Base-by-base conservation (phyloP, 371 early-diverging fungal species). In the Mucor racemosus region DNA sequence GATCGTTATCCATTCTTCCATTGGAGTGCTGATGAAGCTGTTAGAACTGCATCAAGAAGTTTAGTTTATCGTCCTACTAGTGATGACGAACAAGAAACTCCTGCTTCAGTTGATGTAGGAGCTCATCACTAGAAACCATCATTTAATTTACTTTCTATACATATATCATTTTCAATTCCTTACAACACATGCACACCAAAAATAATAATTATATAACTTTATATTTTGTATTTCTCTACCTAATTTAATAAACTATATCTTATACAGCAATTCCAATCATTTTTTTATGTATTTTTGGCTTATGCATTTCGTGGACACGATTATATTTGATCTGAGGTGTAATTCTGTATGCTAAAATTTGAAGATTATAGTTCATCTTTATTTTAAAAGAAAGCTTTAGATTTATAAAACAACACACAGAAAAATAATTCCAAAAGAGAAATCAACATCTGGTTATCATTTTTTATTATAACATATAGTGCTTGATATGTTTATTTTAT, bases 1-100 rank as follows among this genome's bases (percentile, higher is more conserved):
- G 81, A 81, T 56, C 68, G 68, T 3, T 81, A 81, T 58, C 81
- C 81, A 8, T 84, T 79, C 65, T 82, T 84, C 65, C 84, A 84
- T 60, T 82, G 78, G 74, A 75, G 75, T 21, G 58, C 76, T 11
- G 81, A 84, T 50, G 84, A 80, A 42, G 84, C 84, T 33, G 78
- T 82, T 11, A 64, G 62, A 15, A 67, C 77, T 10, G 79, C 82
- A 46, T 11, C 56, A 17, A 42, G 59, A 26, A 63, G 73, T 4
- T 19, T 70, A 39, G 26, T 40, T 14, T 54, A 54, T 33, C 31
- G 63, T 14, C 48, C 63, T 15, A 35, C 35, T n/a, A 35, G 1
- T 3, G 36, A 56, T 35, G 33, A 36, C 9, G 56, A 56, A 15
- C 34, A 34, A 10, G 35, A 56, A 31, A 10, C 26, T 31, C 53